Conservation (phyloP, 371 early-diverging fungal genomes). For the Dipsacomyces acuminosporus region DNA sequence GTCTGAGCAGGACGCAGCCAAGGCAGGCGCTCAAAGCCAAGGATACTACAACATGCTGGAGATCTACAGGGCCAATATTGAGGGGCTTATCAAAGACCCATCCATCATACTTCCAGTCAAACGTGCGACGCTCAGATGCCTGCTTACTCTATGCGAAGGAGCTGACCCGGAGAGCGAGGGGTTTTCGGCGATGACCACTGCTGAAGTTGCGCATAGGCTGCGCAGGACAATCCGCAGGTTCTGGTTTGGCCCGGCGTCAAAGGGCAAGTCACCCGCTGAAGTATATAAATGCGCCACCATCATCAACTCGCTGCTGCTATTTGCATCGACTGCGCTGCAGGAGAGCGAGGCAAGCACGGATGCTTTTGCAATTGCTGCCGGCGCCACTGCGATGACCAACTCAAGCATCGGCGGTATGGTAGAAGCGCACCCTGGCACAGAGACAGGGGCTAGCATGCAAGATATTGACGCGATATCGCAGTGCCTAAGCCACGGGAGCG, state of each 20-base stretch:
- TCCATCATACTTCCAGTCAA: slow-evolving; percentile 16
- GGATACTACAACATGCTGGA: slow-evolving; percentile 18
- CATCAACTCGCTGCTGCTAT: slow-evolving; percentile 29
- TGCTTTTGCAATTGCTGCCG: slow-evolving; percentile 36
- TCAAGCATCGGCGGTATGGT: not conserved
- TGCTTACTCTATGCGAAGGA: slow-evolving; percentile 34
- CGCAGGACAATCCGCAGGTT: slow-evolving; percentile 17
- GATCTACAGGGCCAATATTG: slow-evolving; percentile 34
- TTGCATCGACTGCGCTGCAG: slow-evolving; percentile 35
- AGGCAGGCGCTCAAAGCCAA: not conserved
- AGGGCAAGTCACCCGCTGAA: slow-evolving; percentile 1
- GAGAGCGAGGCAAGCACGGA: slow-evolving; percentile 40
- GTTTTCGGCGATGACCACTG: slow-evolving; percentile 42
- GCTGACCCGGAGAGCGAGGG: slow-evolving; percentile 21
- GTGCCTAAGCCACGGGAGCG: slow-evolving; percentile 2
- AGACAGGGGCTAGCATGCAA: not conserved
- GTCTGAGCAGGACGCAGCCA: slow-evolving; percentile 1
- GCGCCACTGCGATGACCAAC: slow-evolving; percentile 9
- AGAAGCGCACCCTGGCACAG: not conserved
- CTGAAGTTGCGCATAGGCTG: slow-evolving; percentile 36
- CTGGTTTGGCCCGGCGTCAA: slow-evolving; percentile 17
- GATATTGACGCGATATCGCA: slow-evolving; percentile 1
- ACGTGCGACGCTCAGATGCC: slow-evolving; percentile 25
- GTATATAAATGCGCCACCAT: slow-evolving; percentile 19
- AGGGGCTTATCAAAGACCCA: slow-evolving; percentile 18